Conservation (phyloP, 805 yeast genomes). For the Dipodascus albidus region DNA sequence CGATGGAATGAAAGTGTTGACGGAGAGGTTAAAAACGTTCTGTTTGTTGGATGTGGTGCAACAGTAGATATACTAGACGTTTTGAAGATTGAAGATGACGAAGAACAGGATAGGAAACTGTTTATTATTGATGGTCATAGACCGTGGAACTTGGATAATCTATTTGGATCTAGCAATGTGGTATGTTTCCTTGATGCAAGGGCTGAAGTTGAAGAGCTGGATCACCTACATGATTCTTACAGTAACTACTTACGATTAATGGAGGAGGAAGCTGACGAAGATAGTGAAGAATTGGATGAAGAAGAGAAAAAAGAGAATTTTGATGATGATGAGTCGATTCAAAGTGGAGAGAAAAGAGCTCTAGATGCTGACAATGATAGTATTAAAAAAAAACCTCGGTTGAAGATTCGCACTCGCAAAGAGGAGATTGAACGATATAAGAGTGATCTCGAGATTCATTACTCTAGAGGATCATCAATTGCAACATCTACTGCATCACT, state of each 20-base stretch:
- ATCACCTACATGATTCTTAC: slow-evolving; percentile 10
- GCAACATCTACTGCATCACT: slow-evolving; percentile 68
- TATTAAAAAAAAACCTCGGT: slow-evolving; percentile 8
- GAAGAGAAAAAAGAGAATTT: background rate
- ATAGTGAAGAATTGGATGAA: slow-evolving; percentile 12
- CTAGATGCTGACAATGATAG: slow-evolving; percentile 20
- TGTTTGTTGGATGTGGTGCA: slow-evolving; percentile 89
- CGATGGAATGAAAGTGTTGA: slow-evolving; percentile 54
- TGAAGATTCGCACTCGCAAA: slow-evolving; percentile 3
- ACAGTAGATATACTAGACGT: slow-evolving; percentile 68
- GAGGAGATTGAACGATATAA: background rate
- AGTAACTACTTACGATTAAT: background rate
- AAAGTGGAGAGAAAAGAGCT: slow-evolving; percentile 12
- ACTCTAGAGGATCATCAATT: slow-evolving; percentile 71
- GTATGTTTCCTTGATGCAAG: slow-evolving; percentile 80
- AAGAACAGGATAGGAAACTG: slow-evolving; percentile 36
- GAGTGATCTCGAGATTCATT: slow-evolving; percentile 51
- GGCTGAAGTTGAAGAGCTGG: slow-evolving; percentile 44
- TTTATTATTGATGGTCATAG: slow-evolving; percentile 86
- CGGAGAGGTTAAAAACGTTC: slow-evolving; percentile 59
- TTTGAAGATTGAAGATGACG: slow-evolving; percentile 25
- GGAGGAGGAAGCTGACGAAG: slow-evolving; percentile 16
- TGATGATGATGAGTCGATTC: background rate
- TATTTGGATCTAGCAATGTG: slow-evolving; percentile 71
- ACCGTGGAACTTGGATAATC: slow-evolving; percentile 93